Evolutionary conservation across 169 alveolate species (phyloP), one percentile per base, ranked within the genome.

Genomic region (Plasmodium malariae): DNA sequence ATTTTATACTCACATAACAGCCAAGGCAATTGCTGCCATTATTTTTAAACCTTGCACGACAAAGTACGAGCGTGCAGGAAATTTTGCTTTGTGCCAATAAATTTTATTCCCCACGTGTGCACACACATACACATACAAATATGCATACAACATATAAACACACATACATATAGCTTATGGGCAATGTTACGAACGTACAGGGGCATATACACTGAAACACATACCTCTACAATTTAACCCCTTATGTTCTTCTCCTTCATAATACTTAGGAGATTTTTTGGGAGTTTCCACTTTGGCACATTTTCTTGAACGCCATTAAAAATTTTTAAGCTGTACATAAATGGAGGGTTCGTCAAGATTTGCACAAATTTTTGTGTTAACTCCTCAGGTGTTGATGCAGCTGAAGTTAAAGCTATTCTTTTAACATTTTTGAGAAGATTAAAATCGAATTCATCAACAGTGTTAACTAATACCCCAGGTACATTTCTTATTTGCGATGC

Each of bases 311-410:
- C 83, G 1, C 93, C 95, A 0, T 94, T 93, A 48, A 69, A 94
- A 63, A 63, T 43, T 55, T 90, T 87, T 34, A 92, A 57, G 6
- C 37, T 49, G 54, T 87, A 94, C 28, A 57, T 71, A 69, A 69
- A 92, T 0, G 96, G 96, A 2, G 85, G 91, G 9, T 72, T 76
- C 14, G 91, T 69, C 26, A 94, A 62, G 21, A 68, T 85, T 0
- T 78, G 60, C 1, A 92, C 93, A 5, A 95, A 95, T 30, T 78
- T 92, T 11, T 60, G 73, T 1, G 96, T 94, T 14, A 93, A 67
- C 34, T 90, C 95, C 32, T 95, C 97, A 4, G 97, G 97, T 0
- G 97, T 95, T 3, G 97, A 94, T 0, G 97, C 97, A 2, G 97
- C 94, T 2, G 97, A 86, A 17, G 97, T 89, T 21, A 95, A 63